Evolutionary conservation across 2,329 filamentous ascomycete genomes (phyloP).

Genomic region (Trichoderma cornu-damae): DNA sequence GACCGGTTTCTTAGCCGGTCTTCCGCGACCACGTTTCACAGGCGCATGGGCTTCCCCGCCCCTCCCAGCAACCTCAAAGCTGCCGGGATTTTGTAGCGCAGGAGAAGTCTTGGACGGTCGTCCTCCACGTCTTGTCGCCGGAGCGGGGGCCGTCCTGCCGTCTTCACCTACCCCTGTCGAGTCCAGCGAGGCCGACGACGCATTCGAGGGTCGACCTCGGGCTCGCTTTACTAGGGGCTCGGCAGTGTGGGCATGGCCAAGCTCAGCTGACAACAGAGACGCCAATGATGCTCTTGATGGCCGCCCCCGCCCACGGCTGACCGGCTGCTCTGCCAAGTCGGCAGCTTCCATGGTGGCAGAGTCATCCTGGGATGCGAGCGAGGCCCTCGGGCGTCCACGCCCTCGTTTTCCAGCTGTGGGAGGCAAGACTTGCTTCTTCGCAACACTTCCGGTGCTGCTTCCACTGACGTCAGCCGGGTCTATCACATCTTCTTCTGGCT

Average conservation of each 20-base stretch:
- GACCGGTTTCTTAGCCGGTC: conserved; percentile 31
- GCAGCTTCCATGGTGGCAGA: neutral
- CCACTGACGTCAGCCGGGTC: conserved; percentile 15
- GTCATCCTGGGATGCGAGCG: conserved; percentile 26
- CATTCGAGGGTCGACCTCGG: conserved; percentile 31
- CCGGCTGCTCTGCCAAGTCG: neutral
- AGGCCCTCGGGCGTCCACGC: conserved; percentile 32
- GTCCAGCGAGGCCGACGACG: conserved; percentile 27
- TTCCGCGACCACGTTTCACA: conserved; percentile 29
- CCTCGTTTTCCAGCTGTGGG: conserved; percentile 26
- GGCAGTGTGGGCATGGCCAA: neutral
- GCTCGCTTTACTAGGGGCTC: conserved; percentile 28
- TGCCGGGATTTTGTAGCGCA: neutral
- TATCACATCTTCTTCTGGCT: conserved; percentile 6
- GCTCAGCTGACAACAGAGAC: conserved; percentile 1
- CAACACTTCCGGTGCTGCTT: neutral
- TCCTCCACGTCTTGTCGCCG: conserved; percentile 6
- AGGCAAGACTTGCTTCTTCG: neutral
- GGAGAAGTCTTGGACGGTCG: conserved; percentile 28
- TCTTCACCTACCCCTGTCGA: conserved; percentile 7
- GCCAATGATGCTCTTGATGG: conserved; percentile 13
- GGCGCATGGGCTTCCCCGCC: conserved; percentile 25
- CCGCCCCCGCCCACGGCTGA: conserved; percentile 21
- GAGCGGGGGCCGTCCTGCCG: neutral
- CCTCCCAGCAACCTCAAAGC: conserved; percentile 15